These are phyloP conservation scores for Ochromonas danica DNA, from an alignment of 108 stramenopile genomes.

Conservation along the genomic window DNA sequence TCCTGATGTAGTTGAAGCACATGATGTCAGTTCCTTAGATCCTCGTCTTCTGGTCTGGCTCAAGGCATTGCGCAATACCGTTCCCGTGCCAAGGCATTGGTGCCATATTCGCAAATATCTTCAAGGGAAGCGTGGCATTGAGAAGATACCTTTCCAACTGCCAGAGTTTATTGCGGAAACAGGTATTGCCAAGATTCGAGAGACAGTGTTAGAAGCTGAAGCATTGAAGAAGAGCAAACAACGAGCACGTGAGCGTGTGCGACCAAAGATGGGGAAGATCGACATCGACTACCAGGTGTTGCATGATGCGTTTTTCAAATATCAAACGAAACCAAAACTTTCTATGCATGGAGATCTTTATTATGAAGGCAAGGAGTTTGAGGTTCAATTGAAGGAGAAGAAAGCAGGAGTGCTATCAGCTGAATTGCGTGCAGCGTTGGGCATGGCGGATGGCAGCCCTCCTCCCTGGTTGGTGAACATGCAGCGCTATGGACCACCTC, in stretches of 20 bases:
- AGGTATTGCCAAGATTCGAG: constrained; percentile 86
- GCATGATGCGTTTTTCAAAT: constrained; percentile 95
- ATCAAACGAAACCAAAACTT: constrained; percentile 86
- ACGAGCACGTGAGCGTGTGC: constrained; percentile 78
- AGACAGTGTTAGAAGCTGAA: constrained; percentile 76
- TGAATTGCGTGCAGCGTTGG: constrained; percentile 74
- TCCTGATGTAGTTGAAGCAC: constrained; percentile 92
- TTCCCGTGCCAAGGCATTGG: constrained; percentile 95
- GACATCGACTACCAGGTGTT: constrained; percentile 95
- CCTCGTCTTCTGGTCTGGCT: constrained; percentile 84
- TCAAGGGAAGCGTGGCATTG: constrained; percentile 85
- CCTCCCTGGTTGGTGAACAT: constrained; percentile 98
- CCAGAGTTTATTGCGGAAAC: constrained; percentile 96
- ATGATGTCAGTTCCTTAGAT: constrained; percentile 91
- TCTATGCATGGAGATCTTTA: constrained; percentile 78
- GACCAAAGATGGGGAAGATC: constrained; percentile 82
- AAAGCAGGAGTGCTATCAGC: constrained; percentile 62
- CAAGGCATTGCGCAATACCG: constrained; percentile 79
- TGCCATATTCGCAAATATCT: constrained; percentile 95
- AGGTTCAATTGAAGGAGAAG: constrained; percentile 51
- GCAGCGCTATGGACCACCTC: constrained; percentile 98
- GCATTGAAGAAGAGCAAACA: constrained; percentile 71
- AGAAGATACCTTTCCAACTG: constrained; percentile 86
- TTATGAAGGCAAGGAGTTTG: constrained; percentile 96
- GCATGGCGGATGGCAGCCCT: constrained; percentile 72